Evolutionary conservation across 2,329 filamentous ascomycete genomes (phyloP).

Genomic region (Ophiosphaerella herpotricha): DNA sequence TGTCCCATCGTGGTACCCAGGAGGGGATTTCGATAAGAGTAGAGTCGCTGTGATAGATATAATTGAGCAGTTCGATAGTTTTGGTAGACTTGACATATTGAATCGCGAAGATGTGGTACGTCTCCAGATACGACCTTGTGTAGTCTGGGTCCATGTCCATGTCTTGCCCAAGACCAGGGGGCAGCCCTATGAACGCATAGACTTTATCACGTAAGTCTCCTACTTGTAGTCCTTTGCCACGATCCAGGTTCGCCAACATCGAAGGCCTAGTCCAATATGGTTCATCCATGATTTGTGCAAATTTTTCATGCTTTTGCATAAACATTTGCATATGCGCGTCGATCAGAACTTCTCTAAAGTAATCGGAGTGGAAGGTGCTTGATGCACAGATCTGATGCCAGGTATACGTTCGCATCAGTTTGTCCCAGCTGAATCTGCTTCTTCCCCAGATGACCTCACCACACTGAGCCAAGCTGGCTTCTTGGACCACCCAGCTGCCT

Average conservation of each 20-base stretch:
- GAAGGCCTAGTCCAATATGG: background rate
- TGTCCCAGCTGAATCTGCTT: slow-evolving; percentile 1
- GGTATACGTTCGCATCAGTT: background rate
- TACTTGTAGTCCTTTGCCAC: slow-evolving; percentile 3
- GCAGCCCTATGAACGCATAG: slow-evolving; percentile 13
- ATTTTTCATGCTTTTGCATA: background rate
- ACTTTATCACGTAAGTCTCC: slow-evolving; percentile 8
- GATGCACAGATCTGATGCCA: background rate
- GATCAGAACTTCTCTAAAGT: background rate
- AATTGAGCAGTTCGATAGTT: slow-evolving; percentile 4
- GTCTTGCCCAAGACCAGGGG: background rate
- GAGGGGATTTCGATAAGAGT: background rate
- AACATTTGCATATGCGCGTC: background rate
- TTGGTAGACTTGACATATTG: slow-evolving; percentile 1
- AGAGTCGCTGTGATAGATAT: slow-evolving; percentile 3
- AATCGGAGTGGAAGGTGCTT: background rate
- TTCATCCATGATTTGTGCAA: background rate
- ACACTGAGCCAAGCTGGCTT: slow-evolving; percentile 1
- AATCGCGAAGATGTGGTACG: slow-evolving; percentile 7
- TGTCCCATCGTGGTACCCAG: slow-evolving; percentile 11
- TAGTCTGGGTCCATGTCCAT: slow-evolving; percentile 3
- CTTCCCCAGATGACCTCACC: slow-evolving; percentile 3
- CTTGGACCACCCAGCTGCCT: slow-evolving; percentile 3
- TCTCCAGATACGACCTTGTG: background rate
- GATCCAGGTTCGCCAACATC: slow-evolving; percentile 5